Evolutionary conservation across 768 basidiomycete species (phyloP), one percentile per base, ranked within the genome.

Genomic region (Russula vinacea): DNA sequence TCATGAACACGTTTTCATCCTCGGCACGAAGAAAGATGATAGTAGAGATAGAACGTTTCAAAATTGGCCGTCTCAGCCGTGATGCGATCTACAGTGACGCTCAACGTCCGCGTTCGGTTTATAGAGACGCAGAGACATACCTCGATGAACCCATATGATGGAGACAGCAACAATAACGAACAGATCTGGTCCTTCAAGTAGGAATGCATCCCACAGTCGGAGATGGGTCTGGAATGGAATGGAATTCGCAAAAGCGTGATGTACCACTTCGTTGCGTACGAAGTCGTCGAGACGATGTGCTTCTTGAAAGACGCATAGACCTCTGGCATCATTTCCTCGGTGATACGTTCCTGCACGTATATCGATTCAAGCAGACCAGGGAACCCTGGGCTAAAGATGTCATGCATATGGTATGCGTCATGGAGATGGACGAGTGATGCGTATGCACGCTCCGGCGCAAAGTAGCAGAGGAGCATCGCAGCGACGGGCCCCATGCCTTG

Each of bases 401-500:
- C 76, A 74, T 98, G 94, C 82, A 98, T 85, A 35, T 80, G 80
- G 74, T 96, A 98, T 17, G 83, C 79, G 74, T 94, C 90, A 74
- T 98, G 96, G 9, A 99, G 76, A n/a, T 88, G 86, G 50, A 94
- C 87, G 51, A 98, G 82, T 32, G 87, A 82, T 5, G 89, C 84
- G 72, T 94, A 97, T 5, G 87, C 90, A 58, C 87, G 87, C 76
- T 94, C 91, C 9, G 97, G 93, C 67, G 89, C 88, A 73, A 94
- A 89, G 74, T 98, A 98, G 76, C 90, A 94, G 14, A 98, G 82
- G 24, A 99, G 81, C 1, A 94, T 98, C 1, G 95, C 91, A 0
- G 96, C 93, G 62, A 99, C 91, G 7, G 96, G 92, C 2, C 97
- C 95, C 97, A 99, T 99, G 65, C 97, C 97, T 77, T 99, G 97